Conservation (phyloP, 352 stramenopile genomes). For the Aphanomyces stellatus region DNA sequence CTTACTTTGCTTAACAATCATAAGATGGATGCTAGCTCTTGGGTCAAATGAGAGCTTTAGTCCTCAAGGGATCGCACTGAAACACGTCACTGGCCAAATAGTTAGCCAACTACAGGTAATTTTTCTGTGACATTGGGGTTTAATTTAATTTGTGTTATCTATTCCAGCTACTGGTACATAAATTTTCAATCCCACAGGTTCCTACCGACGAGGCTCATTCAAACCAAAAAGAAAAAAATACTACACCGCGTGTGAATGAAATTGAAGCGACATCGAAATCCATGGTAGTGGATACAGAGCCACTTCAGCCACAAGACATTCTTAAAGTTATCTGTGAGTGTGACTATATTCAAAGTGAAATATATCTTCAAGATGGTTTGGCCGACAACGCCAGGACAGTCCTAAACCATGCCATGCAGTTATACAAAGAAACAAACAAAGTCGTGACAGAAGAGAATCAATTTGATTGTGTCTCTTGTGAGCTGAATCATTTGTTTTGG, state of each 20-base stretch:
- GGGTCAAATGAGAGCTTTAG: background rate
- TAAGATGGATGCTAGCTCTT: conserved; percentile 6
- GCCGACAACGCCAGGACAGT: background rate
- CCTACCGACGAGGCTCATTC: background rate
- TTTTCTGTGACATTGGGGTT: too few species aligned
- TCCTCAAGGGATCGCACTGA: conserved; percentile 8
- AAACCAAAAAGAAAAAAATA: background rate
- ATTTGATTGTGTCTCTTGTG: conserved; percentile 4
- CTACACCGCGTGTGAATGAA: background rate
- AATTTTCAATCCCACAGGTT: too few species aligned
- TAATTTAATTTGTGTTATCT: too few species aligned
- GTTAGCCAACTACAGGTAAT: conserved; percentile 7
- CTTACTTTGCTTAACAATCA: background rate
- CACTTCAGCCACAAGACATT: background rate
- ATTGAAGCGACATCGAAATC: background rate
- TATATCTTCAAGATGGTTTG: conserved; percentile 11
- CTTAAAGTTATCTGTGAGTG: conserved; percentile 7
- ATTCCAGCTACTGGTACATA: too few species aligned
- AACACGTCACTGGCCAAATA: background rate
- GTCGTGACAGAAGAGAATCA: background rate
- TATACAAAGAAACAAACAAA: background rate
- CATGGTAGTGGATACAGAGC: too few species aligned
- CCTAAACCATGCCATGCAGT: background rate
- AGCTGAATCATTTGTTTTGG: conserved; percentile 11
- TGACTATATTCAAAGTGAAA: background rate